Evolutionary conservation across 1,284 basidiomycete species (phyloP).

Genomic region (Cystobasidiaceae sp.): DNA sequence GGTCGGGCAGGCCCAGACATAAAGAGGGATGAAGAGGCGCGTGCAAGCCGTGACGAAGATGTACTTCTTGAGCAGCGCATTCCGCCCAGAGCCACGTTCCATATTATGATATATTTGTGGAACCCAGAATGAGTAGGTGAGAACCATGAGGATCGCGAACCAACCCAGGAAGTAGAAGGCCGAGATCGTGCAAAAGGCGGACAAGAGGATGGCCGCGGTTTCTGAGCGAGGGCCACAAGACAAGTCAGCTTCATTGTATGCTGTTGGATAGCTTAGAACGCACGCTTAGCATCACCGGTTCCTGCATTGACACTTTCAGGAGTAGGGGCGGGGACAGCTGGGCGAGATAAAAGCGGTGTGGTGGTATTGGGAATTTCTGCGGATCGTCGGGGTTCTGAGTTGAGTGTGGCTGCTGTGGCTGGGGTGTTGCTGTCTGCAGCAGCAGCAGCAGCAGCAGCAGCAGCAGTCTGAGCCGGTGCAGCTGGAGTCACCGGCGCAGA

Average conservation of each 20-base stretch:
- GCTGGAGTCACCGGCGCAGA: constrained; percentile 3
- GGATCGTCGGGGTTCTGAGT: neutral
- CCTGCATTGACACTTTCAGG: too few species aligned
- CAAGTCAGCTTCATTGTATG: too few species aligned
- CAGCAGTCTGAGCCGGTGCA: constrained; percentile 7
- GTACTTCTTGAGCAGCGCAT: constrained; percentile 40
- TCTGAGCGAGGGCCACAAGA: too few species aligned
- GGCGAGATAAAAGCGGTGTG: constrained; percentile 6
- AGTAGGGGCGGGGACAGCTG: too few species aligned
- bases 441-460: constrained; percentile 13
- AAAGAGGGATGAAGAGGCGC: constrained; percentile 44
- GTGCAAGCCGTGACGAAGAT: constrained; percentile 43
- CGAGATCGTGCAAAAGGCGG: constrained; percentile 10
- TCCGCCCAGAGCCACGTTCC: constrained; percentile 38
- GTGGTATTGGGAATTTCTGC: constrained; percentile 8
- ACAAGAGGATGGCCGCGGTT: constrained; percentile 3
- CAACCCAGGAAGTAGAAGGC: constrained; percentile 37
- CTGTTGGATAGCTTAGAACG: too few species aligned
- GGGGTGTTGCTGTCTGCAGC: neutral
- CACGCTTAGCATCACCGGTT: too few species aligned
- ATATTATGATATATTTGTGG: constrained; percentile 46
- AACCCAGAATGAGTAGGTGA: constrained; percentile 43
- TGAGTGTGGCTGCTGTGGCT: too few species aligned
- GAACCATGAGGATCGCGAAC: constrained; percentile 34
- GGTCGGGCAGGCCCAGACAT: constrained; percentile 42